phyloP scores from a whole-genome alignment of 495 filamentous ascomycete species.

The Talaromyces nanjingensis region DNA sequence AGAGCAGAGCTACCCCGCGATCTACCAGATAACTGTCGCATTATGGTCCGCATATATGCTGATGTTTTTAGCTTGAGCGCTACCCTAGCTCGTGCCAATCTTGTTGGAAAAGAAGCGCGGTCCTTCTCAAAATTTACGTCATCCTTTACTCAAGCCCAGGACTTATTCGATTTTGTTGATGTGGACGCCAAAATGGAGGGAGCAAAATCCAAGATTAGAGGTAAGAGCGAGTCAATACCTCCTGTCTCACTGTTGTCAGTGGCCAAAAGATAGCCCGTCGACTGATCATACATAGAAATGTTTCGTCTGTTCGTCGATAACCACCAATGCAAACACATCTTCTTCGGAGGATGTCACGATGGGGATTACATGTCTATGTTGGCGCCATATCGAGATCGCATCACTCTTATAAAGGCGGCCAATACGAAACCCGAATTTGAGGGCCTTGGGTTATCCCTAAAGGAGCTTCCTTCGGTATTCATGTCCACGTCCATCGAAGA shows the following conservation, averaged over 20 bases:
- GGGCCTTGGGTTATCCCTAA: slow-evolving; percentile 28
- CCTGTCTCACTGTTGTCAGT: background rate
- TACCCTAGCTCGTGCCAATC: slow-evolving; percentile 37
- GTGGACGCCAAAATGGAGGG: slow-evolving; percentile 55
- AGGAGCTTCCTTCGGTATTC: slow-evolving; percentile 39
- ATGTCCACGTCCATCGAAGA: slow-evolving; percentile 25
- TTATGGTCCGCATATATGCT: slow-evolving; percentile 57
- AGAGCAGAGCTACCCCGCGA: slow-evolving; percentile 40
- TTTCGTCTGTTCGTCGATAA: slow-evolving; percentile 52
- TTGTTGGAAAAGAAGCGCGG: slow-evolving; percentile 42
- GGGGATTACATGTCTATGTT: slow-evolving; percentile 50
- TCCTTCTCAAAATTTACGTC: slow-evolving; percentile 49
- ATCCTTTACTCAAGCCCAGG: slow-evolving; percentile 52
- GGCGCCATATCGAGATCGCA: slow-evolving; percentile 42
- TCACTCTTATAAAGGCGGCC: slow-evolving; percentile 46
- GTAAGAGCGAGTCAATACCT: slow-evolving; percentile 17
- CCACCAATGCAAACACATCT: slow-evolving; percentile 59
- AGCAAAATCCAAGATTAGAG: slow-evolving; percentile 54
- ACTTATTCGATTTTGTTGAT: slow-evolving; percentile 55
- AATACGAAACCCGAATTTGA: slow-evolving; percentile 31
- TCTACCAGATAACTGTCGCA: slow-evolving; percentile 40
- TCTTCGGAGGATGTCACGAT: slow-evolving; percentile 59
- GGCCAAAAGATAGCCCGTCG: background rate
- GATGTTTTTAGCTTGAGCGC: slow-evolving; percentile 50
- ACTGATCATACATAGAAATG: slow-evolving; percentile 30